These are phyloP conservation scores for Rhododendron simsii DNA, from an alignment of 148 eudicot species.

Conservation along the genomic window DNA sequence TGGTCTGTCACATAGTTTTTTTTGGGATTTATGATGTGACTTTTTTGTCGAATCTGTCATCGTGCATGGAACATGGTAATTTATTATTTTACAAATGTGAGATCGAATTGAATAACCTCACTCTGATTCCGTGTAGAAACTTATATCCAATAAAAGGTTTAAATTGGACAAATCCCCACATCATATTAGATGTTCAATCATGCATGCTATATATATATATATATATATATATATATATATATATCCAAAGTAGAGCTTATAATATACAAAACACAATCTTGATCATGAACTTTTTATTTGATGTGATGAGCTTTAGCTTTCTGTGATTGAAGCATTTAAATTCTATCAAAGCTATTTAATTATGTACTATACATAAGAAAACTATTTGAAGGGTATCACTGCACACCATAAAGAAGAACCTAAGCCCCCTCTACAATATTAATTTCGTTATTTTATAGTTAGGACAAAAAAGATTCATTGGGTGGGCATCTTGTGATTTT, in stretches of 20 bases:
- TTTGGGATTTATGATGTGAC: too few species aligned
- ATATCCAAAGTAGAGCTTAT: neutral
- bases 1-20: too few species aligned
- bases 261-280: neutral
- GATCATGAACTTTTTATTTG: neutral
- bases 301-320: neutral
- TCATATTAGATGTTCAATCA: neutral
- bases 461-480: conserved; percentile 16
- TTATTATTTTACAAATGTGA: neutral
- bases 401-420: conserved; percentile 10
- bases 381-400: neutral
- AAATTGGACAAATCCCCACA: too few species aligned
- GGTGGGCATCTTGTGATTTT: conserved; percentile 40
- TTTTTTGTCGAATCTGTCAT: too few species aligned
- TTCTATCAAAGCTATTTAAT: neutral
- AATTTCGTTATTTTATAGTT: neutral
- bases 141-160: neutral
- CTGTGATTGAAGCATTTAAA: conserved; percentile 2
- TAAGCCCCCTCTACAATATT: neutral
- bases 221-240: neutral
- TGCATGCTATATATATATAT: neutral
- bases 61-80: too few species aligned
- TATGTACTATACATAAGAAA: neutral
- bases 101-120: neutral
- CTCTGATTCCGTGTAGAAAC: neutral